These are phyloP conservation scores for Tolypocladium endophyticum DNA, from an alignment of 2,329 filamentous ascomycete species.

Conservation along the genomic window DNA sequence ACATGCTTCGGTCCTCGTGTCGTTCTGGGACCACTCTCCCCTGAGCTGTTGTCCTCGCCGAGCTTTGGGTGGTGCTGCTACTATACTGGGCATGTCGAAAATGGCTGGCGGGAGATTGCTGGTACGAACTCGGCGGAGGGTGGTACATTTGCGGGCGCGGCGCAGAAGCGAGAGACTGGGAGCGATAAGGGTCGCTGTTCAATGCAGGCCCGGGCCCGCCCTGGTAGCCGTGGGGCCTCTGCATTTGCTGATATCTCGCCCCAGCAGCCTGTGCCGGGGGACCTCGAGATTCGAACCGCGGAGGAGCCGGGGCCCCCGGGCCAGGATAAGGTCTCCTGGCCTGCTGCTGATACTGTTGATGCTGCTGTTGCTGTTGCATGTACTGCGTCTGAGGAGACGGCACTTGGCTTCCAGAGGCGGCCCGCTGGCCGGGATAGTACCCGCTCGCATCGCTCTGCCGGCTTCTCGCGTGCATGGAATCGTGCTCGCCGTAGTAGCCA, in stretches of 20 bases:
- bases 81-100: conserved; percentile 64
- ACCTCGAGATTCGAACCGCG: conserved; percentile 55
- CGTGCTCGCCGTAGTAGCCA: conserved; percentile 23
- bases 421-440: conserved; percentile 43
- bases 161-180: conserved; percentile 79
- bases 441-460: conserved; percentile 28
- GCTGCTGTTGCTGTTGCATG: conserved; percentile 35
- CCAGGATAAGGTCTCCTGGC: conserved; percentile 34
- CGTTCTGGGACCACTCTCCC: conserved; percentile 85
- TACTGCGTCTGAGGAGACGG: conserved; percentile 34
- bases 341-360: conserved; percentile 27
- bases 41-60: conserved; percentile 77
- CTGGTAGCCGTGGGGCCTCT: conserved; percentile 56
- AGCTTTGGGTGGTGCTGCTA: conserved; percentile 47
- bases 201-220: conserved; percentile 57
- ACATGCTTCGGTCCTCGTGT: conserved; percentile 90
- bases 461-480: conserved; percentile 14
- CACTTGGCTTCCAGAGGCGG: conserved; percentile 37
- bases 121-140: conserved; percentile 49
- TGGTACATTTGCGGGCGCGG: conserved; percentile 65
- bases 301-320: conserved; percentile 37
- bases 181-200: conserved; percentile 78
- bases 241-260: conserved; percentile 30
- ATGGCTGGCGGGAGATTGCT: conserved; percentile 57
- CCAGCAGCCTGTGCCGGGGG: conserved; percentile 30